Percentiles rank a stretch among this genome's conserved stretches.
Evolutionary conservation across 2,329 filamentous ascomycete genomes (phyloP).

Genomic region (Mollisiaceae sp.): DNA sequence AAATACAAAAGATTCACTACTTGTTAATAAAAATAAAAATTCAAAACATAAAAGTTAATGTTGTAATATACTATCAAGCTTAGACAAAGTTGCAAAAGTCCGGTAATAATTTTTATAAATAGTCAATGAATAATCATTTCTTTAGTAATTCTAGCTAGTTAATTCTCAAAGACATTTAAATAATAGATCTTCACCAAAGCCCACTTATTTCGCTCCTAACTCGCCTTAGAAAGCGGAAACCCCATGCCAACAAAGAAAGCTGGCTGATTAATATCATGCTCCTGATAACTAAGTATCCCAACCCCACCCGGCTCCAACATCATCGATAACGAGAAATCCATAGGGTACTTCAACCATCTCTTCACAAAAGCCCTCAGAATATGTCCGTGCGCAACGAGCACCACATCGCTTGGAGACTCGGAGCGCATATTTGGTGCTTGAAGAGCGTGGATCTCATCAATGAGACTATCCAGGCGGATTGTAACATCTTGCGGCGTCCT

Average conservation of each 20-base stretch:
- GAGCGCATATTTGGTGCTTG: conserved; percentile 6
- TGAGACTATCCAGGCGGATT: background rate
- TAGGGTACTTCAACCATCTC: background rate
- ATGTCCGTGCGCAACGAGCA: conserved; percentile 3
- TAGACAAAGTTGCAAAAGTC: no score
- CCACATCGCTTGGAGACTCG: conserved; percentile 1
- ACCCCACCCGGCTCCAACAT: background rate
- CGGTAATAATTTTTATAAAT: no score
- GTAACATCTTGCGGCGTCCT: background rate
- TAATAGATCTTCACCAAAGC: no score
- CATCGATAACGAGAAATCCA: background rate
- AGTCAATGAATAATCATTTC: no score
- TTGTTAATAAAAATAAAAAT: no score
- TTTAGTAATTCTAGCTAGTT: no score
- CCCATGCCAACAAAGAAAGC: conserved; percentile 4
- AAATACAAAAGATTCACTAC: no score
- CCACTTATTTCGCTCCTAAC: background rate
- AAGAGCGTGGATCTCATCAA: background rate
- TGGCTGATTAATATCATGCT: conserved; percentile 1
- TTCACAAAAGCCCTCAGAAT: conserved; percentile 1
- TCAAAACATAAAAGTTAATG: no score
- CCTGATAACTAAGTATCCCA: conserved; percentile 4
- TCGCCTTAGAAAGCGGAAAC: background rate
- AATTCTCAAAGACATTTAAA: no score
- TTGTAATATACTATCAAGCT: no score